phyloP scores from a whole-genome alignment of 148 eudicot species.

The Hydrangea macrophylla region DNA sequence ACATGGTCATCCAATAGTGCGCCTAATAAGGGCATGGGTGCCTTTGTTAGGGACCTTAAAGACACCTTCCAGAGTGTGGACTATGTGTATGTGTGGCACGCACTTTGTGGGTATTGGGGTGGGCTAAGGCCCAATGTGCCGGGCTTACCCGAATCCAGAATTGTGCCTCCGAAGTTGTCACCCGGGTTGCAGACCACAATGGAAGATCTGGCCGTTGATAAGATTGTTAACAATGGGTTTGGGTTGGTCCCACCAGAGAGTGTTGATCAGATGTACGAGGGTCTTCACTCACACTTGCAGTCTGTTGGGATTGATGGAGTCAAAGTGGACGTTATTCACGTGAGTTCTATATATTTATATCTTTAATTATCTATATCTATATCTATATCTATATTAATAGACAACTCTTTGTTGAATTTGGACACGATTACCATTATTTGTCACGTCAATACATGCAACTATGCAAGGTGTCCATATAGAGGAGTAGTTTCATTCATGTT shows the following conservation, averaged over 20 bases:
- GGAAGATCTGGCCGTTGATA: constrained; percentile 93
- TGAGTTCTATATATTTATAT: constrained; percentile 45
- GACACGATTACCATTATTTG: neutral
- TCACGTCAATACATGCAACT: neutral
- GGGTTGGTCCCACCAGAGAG: constrained; percentile 76
- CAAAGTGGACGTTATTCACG: constrained; percentile 95
- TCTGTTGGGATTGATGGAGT: constrained; percentile 86
- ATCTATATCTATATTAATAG: too few species aligned
- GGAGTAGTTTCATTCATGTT: too few species aligned
- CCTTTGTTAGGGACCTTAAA: constrained; percentile 77
- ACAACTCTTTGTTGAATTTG: neutral
- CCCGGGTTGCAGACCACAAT: constrained; percentile 71
- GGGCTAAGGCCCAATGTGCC: constrained; percentile 66
- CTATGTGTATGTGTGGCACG: constrained; percentile 93
- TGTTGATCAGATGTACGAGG: constrained; percentile 70
- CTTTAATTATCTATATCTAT: too few species aligned
- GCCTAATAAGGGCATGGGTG: constrained; percentile 67
- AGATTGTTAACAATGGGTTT: constrained; percentile 82
- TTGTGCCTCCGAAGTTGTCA: constrained; percentile 56
- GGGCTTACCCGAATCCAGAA: constrained; percentile 54
- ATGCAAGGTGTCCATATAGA: too few species aligned
- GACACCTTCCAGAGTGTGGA: constrained; percentile 63
- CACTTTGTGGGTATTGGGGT: constrained; percentile 94
- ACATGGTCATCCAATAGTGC: constrained; percentile 13
- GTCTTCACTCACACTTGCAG: constrained; percentile 74